These are phyloP conservation scores for Leptosphaerulina australis DNA, from an alignment of 2,329 filamentous ascomycete genomes.

Conservation along the genomic window DNA sequence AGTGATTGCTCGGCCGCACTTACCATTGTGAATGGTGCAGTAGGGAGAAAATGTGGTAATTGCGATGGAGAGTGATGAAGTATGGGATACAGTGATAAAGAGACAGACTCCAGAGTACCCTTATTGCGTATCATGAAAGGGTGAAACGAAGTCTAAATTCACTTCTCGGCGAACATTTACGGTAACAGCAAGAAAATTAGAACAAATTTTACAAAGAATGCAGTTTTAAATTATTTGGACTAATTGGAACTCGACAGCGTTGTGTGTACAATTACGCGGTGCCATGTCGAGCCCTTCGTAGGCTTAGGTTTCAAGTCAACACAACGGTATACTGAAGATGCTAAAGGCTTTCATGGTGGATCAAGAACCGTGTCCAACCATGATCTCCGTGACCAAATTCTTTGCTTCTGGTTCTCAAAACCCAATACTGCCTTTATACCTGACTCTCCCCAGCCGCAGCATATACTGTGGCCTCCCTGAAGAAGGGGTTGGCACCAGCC, in stretches of 20 bases:
- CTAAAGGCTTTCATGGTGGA: neutral
- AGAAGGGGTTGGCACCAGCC: neutral
- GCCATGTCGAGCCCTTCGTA: too few relatives aligned
- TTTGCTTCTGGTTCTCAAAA: neutral
- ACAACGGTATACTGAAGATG: neutral
- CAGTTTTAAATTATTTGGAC: too few relatives aligned
- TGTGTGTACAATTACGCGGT: too few relatives aligned
- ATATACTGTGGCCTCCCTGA: slow-evolving; percentile 1
- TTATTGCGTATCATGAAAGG: neutral
- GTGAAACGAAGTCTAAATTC: neutral
- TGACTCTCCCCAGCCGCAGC: neutral
- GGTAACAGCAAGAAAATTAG: neutral
- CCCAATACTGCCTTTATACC: neutral
- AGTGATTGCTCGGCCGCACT: too few relatives aligned
- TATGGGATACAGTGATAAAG: neutral
- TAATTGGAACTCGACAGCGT: too few relatives aligned
- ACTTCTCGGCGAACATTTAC: neutral
- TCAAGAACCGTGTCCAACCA: neutral
- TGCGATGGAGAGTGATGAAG: too few relatives aligned
- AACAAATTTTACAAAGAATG: neutral
- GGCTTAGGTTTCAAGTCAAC: too few relatives aligned
- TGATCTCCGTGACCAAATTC: neutral
- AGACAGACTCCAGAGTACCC: too few relatives aligned
- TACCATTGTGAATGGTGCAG: too few relatives aligned
- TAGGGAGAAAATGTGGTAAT: too few relatives aligned